A percentile compares a stretch with the other conserved stretches of the same genome.
Evolutionary conservation across 441 rosid species (phyloP).

Genomic region (Croton laevigatus): DNA sequence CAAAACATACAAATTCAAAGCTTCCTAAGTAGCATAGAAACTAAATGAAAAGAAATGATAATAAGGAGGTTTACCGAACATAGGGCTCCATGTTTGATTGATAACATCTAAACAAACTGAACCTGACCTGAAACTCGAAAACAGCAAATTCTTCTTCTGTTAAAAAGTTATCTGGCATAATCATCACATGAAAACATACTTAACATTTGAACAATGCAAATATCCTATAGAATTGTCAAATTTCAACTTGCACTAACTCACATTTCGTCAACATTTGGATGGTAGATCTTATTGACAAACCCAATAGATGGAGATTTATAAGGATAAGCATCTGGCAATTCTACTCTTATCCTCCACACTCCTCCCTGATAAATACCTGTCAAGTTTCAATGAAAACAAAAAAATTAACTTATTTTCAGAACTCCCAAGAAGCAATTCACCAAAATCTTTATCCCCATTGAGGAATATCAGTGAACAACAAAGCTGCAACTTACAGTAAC

Average conservation of each 20-base stretch:
- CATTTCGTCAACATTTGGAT: slow-evolving; percentile 87
- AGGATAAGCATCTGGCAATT: slow-evolving; percentile 81
- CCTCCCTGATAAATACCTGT: slow-evolving; percentile 80
- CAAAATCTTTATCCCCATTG: slow-evolving; percentile 22
- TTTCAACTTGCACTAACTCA: slow-evolving; percentile 32
- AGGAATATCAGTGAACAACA: slow-evolving; percentile 26
- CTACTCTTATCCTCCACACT: slow-evolving; percentile 74
- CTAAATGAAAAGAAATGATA: background rate
- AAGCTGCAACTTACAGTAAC: slow-evolving; percentile 25
- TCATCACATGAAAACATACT: background rate
- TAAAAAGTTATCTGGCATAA: background rate
- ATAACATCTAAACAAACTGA: slow-evolving; percentile 95
- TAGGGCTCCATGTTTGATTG: slow-evolving; percentile 96
- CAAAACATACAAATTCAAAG: slow-evolving; percentile 11
- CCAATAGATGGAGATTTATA: slow-evolving; percentile 76
- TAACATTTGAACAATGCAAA: slow-evolving; percentile 18
- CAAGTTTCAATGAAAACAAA: slow-evolving; percentile 24
- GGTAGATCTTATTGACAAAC: slow-evolving; percentile 69
- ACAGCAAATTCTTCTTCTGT: background rate
- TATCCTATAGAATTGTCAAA: background rate
- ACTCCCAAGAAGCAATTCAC: slow-evolving; percentile 15
- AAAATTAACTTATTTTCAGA: slow-evolving; percentile 11
- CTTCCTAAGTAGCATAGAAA: slow-evolving; percentile 7
- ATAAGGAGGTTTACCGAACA: slow-evolving; percentile 62
- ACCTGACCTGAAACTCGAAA: slow-evolving; percentile 70